Evolutionary conservation across 331 rosid species (phyloP).

Genomic region (Spiraea crenata): DNA sequence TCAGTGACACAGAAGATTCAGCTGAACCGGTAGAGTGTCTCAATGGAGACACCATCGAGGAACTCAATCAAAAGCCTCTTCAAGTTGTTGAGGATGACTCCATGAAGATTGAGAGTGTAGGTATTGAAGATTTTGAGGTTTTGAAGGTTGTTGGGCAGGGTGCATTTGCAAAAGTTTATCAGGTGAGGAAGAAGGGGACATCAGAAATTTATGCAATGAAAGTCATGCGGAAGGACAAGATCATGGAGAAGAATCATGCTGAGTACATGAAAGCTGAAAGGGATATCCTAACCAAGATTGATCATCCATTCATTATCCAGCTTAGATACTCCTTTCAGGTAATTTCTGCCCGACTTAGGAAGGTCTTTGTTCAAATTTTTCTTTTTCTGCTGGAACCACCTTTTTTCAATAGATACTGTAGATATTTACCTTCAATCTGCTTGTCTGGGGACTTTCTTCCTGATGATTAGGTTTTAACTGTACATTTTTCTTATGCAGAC

Average conservation of each 20-base stretch:
- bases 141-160: slow-evolving; percentile 98
- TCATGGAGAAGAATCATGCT: slow-evolving; percentile 92
- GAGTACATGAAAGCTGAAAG: slow-evolving; percentile 98
- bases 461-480: slow-evolving; percentile 1
- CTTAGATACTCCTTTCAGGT: slow-evolving; percentile 97
- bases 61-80: slow-evolving; percentile 34
- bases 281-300: slow-evolving; percentile 77
- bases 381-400: neutral
- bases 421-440: neutral
- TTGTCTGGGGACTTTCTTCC: slow-evolving; percentile 1
- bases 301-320: slow-evolving; percentile 83
- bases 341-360: slow-evolving; percentile 25
- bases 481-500: slow-evolving; percentile 50
- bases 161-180: slow-evolving; percentile 93
- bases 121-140: slow-evolving; percentile 85
- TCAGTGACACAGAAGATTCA: slow-evolving; percentile 51
- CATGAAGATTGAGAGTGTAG: slow-evolving; percentile 48
- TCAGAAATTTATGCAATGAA: slow-evolving; percentile 94
- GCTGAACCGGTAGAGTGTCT: slow-evolving; percentile 42
- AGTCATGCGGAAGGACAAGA: slow-evolving; percentile 96
- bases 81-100: slow-evolving; percentile 32
- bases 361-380: slow-evolving; percentile 3
- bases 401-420: neutral
- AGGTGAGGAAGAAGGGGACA: slow-evolving; percentile 89
- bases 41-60: slow-evolving; percentile 28